A percentile compares a stretch with the other conserved stretches of the same genome.
These are phyloP conservation scores for Botryotinia calthae DNA, from an alignment of 2,329 filamentous ascomycete species.

Conservation along the genomic window DNA sequence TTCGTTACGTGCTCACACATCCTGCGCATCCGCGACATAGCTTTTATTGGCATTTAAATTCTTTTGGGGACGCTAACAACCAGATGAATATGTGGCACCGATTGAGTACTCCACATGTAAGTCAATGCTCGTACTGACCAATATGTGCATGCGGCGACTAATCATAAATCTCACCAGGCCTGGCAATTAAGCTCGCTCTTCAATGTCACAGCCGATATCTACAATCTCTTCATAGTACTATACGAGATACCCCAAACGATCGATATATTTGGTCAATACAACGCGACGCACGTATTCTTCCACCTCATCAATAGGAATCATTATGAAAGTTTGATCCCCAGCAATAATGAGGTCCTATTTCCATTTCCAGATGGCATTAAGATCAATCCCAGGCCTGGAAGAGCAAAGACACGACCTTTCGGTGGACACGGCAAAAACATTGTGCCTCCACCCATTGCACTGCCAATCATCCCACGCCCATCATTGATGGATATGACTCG, in stretches of 20 bases:
- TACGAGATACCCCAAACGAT: background rate
- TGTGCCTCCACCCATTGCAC: background rate
- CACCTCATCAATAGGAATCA: background rate
- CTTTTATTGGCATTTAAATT: background rate
- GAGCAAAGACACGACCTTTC: background rate
- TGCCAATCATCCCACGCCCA: background rate
- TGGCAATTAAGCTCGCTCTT: background rate
- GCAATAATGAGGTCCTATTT: background rate
- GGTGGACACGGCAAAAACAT: background rate
- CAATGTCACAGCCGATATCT: slow-evolving; percentile 10
- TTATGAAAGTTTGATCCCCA: background rate
- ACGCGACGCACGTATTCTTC: background rate
- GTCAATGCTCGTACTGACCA: background rate
- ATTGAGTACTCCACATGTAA: background rate
- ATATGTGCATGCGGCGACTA: background rate
- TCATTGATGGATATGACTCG: background rate
- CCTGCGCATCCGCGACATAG: slow-evolving; percentile 1
- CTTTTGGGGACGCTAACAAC: rapidly evolving
- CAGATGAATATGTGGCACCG: background rate
- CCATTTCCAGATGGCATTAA: background rate
- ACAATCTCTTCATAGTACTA: background rate
- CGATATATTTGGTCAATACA: slow-evolving; percentile 2
- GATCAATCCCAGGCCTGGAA: background rate
- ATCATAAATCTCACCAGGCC: background rate
- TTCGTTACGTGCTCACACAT: slow-evolving; percentile 5